These are phyloP conservation scores for Westerdykella sp. DNA, from an alignment of 2,329 filamentous ascomycete species.

Conservation along the genomic window DNA sequence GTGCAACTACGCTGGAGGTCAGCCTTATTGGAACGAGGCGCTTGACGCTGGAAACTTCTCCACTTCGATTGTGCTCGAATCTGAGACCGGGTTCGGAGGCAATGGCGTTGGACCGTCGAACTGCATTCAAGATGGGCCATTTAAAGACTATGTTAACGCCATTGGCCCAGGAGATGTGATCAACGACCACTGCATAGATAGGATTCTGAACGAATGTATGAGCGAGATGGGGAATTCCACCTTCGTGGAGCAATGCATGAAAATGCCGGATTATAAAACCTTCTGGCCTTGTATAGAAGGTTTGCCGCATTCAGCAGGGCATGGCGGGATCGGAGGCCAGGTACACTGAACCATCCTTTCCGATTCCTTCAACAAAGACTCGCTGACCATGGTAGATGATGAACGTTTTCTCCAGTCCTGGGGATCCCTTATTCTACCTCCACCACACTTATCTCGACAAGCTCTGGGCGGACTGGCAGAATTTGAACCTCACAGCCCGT, in stretches of 20 bases:
- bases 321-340: slow-evolving; percentile 14
- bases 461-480: slow-evolving; percentile 19
- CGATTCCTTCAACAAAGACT: no score
- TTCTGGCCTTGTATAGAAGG: slow-evolving; percentile 12
- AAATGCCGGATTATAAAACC: slow-evolving; percentile 2
- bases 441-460: slow-evolving; percentile 20
- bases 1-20: slow-evolving; percentile 30
- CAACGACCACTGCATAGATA: slow-evolving; percentile 17
- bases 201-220: slow-evolving; percentile 7
- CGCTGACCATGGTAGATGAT: slow-evolving; percentile 9
- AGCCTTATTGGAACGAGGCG: slow-evolving; percentile 24
- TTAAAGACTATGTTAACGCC: slow-evolving; percentile 13
- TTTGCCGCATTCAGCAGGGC: slow-evolving; percentile 9
- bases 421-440: slow-evolving; percentile 20
- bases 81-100: slow-evolving; percentile 7
- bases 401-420: slow-evolving; percentile 11
- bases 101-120: slow-evolving; percentile 2
- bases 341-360: slow-evolving; percentile 1
- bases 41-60: slow-evolving; percentile 15
- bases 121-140: slow-evolving; percentile 16
- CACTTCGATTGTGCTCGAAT: slow-evolving; percentile 5
- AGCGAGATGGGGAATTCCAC: slow-evolving; percentile 2
- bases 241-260: slow-evolving; percentile 8
- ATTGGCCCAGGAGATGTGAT: slow-evolving; percentile 10
- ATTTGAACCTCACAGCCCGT: slow-evolving; percentile 1